Percentiles rank a stretch among this genome's conserved stretches.
phyloP scores from a whole-genome alignment of 257 asterid species.

The Scutellaria barbata region DNA sequence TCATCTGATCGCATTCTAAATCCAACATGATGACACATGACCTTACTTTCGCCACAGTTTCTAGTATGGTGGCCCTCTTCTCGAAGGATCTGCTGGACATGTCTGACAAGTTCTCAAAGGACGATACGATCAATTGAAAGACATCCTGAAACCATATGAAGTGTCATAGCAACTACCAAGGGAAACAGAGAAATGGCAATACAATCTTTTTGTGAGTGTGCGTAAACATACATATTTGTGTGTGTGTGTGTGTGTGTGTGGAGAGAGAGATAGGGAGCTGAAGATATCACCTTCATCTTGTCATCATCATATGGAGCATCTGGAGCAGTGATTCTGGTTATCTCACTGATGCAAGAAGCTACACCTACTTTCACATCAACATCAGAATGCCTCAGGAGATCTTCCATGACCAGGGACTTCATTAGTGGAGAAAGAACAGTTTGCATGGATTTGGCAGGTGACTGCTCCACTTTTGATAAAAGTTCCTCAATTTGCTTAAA shows the following conservation, averaged over 20 bases:
- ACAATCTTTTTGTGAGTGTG: background rate
- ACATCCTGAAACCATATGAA: constrained; percentile 63
- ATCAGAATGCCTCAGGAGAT: constrained; percentile 74
- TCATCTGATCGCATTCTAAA: constrained; percentile 89
- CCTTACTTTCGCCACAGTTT: constrained; percentile 95
- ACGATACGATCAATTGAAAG: constrained; percentile 87
- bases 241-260: background rate
- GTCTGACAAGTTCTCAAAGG: constrained; percentile 77
- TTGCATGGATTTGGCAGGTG: constrained; percentile 79
- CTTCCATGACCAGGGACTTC: constrained; percentile 64
- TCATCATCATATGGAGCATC: constrained; percentile 98
- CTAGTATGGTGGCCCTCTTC: constrained; percentile 81
- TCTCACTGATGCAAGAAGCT: constrained; percentile 96
- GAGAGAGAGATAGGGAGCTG: background rate
- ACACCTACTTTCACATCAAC: constrained; percentile 85
- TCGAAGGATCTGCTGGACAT: constrained; percentile 70
- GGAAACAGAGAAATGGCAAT: background rate
- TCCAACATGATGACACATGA: constrained; percentile 98
- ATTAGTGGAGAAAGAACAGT: constrained; percentile 69
- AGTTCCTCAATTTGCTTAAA: constrained; percentile 63
- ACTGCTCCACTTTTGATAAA: constrained; percentile 90
- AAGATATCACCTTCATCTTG: constrained; percentile 73
- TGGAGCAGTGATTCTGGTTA: constrained; percentile 97
- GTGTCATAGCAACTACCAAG: constrained; percentile 35
- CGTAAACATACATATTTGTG: background rate